Evolutionary conservation across 345 rosid species (phyloP), one percentile per base, ranked within the genome.

Genomic region (Salix dunnii): DNA sequence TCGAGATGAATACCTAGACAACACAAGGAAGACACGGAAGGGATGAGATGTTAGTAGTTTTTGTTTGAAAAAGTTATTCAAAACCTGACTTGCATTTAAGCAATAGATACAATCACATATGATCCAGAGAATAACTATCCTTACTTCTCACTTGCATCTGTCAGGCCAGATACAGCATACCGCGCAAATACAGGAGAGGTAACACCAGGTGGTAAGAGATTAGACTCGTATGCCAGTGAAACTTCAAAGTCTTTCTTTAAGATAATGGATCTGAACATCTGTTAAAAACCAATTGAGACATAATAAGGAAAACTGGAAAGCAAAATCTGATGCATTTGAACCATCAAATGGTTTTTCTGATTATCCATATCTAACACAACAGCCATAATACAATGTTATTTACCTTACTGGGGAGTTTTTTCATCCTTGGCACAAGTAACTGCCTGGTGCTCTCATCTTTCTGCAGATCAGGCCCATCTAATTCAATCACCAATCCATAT

Each of bases 381-480:
- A 58, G 63, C 23, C 63, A 3, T 1, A 2, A n/a, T 9, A 23
- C 16, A 16, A 63, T 33, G 28, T 27, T 72, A 61, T 40, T 81
- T 91, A 96, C 99, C 97, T 94, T 96, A 84, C 94, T 91, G 66
- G 98, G 98, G 74, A 94, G 88, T 69, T 96, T 96, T 86, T 94
- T 96, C 99, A 96, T 89, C 81, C 97, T 86, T 67, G 91, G 95
- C 74, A 89, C 96, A 67, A 92, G 91, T 80, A 86, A 87, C 83
- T 90, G 95, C 85, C 86, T 88, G 36, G 89, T 88, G 81, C 69
- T 88, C 71, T 90, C 94, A 80, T 93, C 94, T 85, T 90, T 87
- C 76, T 76, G 31, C 64, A 91, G 85, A 82, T 84, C 91, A 75
- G 91, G 92, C 49, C 97, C 98, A 83, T 89, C 91, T 76, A 96